A percentile compares a stretch with the other conserved stretches of the same genome.
Conservation (phyloP, 352 stramenopile genomes). For the Phytopythium mirpurense region DNA sequence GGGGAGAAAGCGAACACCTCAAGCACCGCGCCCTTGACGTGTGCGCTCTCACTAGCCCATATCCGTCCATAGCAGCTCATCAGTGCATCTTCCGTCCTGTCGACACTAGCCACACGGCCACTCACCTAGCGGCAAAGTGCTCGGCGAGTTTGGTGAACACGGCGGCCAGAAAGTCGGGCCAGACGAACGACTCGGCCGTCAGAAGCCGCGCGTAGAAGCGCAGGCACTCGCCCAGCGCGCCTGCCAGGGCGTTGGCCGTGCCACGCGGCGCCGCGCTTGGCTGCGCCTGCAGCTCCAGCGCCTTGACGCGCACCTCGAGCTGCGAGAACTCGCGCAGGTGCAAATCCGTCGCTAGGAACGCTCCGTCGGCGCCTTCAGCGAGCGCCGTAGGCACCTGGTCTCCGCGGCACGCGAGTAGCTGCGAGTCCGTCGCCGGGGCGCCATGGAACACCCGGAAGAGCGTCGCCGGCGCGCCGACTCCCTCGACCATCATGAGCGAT, state of each 20-base stretch:
- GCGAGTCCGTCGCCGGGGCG: constrained; percentile 28
- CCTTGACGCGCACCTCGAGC: constrained; percentile 56
- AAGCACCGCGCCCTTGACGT: constrained; percentile 34
- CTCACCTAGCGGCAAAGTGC: constrained; percentile 39
- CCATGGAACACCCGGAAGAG: constrained; percentile 58
- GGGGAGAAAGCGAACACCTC: constrained; percentile 30
- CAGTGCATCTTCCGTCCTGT: background rate
- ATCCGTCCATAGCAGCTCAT: background rate
- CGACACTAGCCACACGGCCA: background rate
- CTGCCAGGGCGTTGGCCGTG: constrained; percentile 15
- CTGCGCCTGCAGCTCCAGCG: constrained; percentile 30
- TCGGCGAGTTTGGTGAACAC: constrained; percentile 51
- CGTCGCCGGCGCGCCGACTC: constrained; percentile 37
- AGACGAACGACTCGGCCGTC: constrained; percentile 51
- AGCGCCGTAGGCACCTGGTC: constrained; percentile 28
- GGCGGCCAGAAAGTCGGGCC: constrained; percentile 52
- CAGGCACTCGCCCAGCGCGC: constrained; percentile 37
- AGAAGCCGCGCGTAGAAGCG: constrained; percentile 47
- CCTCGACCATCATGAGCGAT: constrained; percentile 36
- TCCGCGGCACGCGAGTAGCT: constrained; percentile 9
- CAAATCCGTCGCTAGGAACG: constrained; percentile 29
- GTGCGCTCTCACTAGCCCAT: constrained; percentile 24
- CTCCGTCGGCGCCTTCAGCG: constrained; percentile 5
- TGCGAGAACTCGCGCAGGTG: constrained; percentile 52
- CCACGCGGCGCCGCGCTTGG: constrained; percentile 8